These are phyloP conservation scores for Diplodia seriata DNA, from an alignment of 2,329 filamentous ascomycete genomes.

Conservation along the genomic window DNA sequence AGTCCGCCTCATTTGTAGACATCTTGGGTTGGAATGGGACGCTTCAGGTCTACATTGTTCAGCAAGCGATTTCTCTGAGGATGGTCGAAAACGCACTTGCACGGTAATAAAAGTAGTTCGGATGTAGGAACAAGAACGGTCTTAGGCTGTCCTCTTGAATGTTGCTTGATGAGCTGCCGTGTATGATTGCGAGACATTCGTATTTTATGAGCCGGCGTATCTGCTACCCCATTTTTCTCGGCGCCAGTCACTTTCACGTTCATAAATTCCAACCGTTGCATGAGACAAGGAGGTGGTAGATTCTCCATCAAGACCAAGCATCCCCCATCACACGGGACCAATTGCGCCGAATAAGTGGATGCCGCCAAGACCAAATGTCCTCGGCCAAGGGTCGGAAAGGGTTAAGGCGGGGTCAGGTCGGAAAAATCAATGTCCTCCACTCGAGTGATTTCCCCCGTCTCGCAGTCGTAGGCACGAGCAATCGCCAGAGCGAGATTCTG, in stretches of 20 bases:
- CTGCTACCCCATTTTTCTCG: background rate
- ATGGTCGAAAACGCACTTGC: background rate
- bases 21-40: background rate
- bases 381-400: background rate
- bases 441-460: conserved; percentile 4
- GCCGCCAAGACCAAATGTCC: background rate
- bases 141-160: background rate
- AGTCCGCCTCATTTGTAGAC: conserved; percentile 18
- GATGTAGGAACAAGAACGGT: background rate
- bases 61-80: background rate
- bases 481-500: background rate
- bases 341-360: conserved; percentile 19
- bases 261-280: background rate
- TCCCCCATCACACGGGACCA: background rate
- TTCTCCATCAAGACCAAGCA: background rate
- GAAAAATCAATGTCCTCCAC: conserved; percentile 22
- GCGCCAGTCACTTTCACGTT: background rate
- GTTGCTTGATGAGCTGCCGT: background rate
- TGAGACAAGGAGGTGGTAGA: background rate
- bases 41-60: background rate
- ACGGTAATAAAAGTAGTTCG: background rate
- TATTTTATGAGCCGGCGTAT: background rate
- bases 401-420: conserved; percentile 2
- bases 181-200: background rate
- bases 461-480: conserved; percentile 4